phyloP scores from a whole-genome alignment of 768 basidiomycete genomes.

The Pleurotus tuoliensis region DNA sequence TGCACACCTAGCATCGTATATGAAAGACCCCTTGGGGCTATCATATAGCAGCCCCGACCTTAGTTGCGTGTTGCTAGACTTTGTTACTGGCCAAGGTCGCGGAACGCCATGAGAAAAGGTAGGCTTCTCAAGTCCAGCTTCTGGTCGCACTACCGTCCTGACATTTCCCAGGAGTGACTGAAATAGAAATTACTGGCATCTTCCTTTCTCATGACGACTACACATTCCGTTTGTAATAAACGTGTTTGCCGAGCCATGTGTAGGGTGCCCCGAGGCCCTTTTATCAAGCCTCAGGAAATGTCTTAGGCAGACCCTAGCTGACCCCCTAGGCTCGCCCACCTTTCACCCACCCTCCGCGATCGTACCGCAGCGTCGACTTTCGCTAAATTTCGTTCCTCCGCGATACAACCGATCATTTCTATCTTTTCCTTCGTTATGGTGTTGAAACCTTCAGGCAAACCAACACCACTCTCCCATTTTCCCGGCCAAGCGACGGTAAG shows the following conservation, averaged over 20 bases:
- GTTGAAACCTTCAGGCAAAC: background rate
- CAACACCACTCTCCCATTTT: background rate
- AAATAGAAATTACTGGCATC: background rate
- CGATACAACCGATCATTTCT: background rate
- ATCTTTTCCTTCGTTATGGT: background rate
- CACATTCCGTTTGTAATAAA: conserved; percentile 1
- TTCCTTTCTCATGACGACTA: conserved; percentile 5
- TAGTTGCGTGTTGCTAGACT: background rate
- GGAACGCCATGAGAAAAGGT: background rate
- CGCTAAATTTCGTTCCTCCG: background rate
- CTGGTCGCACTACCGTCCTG: background rate
- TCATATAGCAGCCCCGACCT: background rate
- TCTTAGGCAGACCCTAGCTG: background rate
- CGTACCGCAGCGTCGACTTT: background rate
- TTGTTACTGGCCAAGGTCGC: background rate
- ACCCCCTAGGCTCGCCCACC: background rate
- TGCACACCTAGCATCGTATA: background rate
- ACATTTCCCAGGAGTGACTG: conserved; percentile 3
- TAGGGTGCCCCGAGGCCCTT: background rate
- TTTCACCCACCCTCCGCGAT: background rate
- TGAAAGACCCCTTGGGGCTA: background rate
- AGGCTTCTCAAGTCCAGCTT: background rate
- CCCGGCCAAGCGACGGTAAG: background rate
- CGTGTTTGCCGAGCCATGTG: conserved; percentile 2
- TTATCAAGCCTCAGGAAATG: conserved; percentile 1